These are phyloP conservation scores for Gossypium thurberi DNA, from an alignment of 345 rosid species.

Conservation along the genomic window DNA sequence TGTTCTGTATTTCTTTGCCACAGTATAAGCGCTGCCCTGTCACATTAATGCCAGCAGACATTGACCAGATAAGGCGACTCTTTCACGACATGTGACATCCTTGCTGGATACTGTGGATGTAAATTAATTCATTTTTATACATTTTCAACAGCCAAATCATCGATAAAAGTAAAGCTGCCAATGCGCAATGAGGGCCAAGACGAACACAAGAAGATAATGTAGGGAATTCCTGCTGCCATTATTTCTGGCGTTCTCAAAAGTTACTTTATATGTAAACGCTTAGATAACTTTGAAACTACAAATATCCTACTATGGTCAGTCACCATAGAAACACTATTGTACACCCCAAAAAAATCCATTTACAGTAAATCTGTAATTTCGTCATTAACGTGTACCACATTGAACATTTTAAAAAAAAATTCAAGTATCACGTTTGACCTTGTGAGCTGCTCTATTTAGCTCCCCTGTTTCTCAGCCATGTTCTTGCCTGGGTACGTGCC, in stretches of 20 bases:
- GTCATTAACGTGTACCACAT: background rate
- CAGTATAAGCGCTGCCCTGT: constrained; percentile 95
- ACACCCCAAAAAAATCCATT: background rate
- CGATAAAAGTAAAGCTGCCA: background rate
- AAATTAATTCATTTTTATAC: background rate
- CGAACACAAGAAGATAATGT: background rate
- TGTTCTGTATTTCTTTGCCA: constrained; percentile 1
- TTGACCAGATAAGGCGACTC: constrained; percentile 86
- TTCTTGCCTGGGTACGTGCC: background rate
- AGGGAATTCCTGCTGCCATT: background rate
- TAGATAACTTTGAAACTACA: constrained; percentile 6
- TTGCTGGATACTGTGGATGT: background rate
- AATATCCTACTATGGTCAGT: background rate
- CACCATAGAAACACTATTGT: background rate
- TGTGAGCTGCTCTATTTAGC: too few relatives aligned
- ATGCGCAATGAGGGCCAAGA: background rate
- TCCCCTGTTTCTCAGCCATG: too few relatives aligned
- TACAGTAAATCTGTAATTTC: background rate
- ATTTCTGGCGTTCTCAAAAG: background rate
- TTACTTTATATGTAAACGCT: background rate
- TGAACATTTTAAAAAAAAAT: background rate
- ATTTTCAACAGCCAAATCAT: background rate
- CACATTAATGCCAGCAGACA: constrained; percentile 68
- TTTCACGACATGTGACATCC: constrained; percentile 67
- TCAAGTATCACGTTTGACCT: background rate